These are phyloP conservation scores for Metarhizium anisopliae DNA, from an alignment of 2,329 filamentous ascomycete genomes.

Conservation along the genomic window DNA sequence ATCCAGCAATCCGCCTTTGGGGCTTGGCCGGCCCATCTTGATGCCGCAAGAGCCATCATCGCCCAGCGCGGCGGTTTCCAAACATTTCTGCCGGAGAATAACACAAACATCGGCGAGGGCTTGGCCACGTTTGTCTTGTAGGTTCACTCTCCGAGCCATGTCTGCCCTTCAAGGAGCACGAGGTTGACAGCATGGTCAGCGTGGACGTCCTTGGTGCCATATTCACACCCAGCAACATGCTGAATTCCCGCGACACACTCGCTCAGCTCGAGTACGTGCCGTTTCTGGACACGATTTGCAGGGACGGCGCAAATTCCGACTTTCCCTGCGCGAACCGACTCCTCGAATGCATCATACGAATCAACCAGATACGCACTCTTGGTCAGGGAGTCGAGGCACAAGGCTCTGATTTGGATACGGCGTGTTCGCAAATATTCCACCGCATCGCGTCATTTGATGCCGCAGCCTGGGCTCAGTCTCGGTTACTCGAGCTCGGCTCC, in stretches of 20 bases:
- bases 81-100: not conserved
- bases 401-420: not conserved
- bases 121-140: too few relatives aligned
- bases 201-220: slow-evolving; percentile 1
- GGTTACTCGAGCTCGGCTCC: not conserved
- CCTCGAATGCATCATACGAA: slow-evolving; percentile 1
- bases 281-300: too few relatives aligned
- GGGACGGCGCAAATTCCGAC: not conserved
- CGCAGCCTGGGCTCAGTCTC: not conserved
- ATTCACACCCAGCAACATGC: not conserved
- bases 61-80: slow-evolving; percentile 2
- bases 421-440: not conserved
- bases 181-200: slow-evolving; percentile 1
- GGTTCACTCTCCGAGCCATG: too few relatives aligned
- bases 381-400: not conserved
- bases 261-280: too few relatives aligned
- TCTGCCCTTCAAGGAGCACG: not conserved
- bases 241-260: not conserved
- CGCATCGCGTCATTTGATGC: not conserved
- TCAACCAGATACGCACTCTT: not conserved
- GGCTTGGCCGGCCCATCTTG: slow-evolving; percentile 7
- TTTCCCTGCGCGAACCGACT: slow-evolving; percentile 1
- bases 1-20: slow-evolving; percentile 11
- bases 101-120: not conserved
- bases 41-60: slow-evolving; percentile 8